Conservation (phyloP, 2,329 filamentous ascomycete genomes). For the Graphiopsis chlorocephala region DNA sequence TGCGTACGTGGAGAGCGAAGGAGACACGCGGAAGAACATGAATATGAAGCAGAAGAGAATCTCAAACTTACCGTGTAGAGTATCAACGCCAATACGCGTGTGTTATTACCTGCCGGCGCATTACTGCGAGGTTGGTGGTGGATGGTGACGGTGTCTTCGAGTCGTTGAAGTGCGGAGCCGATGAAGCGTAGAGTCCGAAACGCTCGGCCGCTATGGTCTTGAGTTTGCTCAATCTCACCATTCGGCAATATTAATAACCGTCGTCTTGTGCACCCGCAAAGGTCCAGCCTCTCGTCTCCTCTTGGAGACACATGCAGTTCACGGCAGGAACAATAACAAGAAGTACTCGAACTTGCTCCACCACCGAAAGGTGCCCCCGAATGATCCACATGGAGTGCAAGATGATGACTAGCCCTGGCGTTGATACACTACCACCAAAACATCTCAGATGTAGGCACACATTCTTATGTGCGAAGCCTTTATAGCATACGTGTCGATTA, state of each 20-base stretch:
- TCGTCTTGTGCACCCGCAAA: not conserved
- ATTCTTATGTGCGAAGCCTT: not conserved
- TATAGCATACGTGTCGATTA: not conserved
- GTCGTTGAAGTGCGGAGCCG: constrained; percentile 13
- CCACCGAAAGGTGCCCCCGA: not conserved
- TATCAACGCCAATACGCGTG: constrained; percentile 8
- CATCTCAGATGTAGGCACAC: not conserved
- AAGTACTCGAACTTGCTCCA: not conserved
- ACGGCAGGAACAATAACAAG: no score
- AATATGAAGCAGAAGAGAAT: not conserved
- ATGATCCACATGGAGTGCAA: not conserved
- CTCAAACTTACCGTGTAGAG: constrained; percentile 6
- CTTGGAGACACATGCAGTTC: not conserved
- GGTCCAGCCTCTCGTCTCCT: not conserved
- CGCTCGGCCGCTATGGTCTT: not conserved
- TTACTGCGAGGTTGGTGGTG: not conserved
- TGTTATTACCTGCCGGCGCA: constrained; percentile 17
- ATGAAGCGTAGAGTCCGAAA: constrained; percentile 8
- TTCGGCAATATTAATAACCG: not conserved
- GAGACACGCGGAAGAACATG: not conserved
- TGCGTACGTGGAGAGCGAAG: not conserved
- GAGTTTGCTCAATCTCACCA: not conserved
- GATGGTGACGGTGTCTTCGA: constrained; percentile 2
- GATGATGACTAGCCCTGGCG: not conserved
- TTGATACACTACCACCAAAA: not conserved